A percentile compares a stretch with the other conserved stretches of the same genome.
Evolutionary conservation across 352 stramenopile species (phyloP).

Genomic region (Phytopythium helicoides): DNA sequence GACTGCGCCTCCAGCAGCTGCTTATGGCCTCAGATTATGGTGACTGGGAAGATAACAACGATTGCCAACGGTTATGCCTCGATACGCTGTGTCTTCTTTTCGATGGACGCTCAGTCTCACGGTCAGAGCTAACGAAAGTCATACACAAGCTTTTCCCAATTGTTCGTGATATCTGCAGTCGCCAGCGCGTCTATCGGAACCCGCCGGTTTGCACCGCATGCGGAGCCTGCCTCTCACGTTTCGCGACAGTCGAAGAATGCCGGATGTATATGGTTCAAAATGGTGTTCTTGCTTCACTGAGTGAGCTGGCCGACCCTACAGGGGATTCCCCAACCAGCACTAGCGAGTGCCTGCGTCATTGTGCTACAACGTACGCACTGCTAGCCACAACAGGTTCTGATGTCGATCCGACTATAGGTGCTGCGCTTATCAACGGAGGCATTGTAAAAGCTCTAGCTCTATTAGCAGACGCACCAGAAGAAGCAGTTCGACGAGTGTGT

Average conservation of each 20-base stretch:
- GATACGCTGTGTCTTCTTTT: conserved; percentile 70
- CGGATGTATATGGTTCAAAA: conserved; percentile 44
- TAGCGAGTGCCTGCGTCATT: conserved; percentile 35
- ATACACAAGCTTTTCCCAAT: conserved; percentile 41
- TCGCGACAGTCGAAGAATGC: conserved; percentile 56
- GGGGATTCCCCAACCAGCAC: conserved; percentile 31
- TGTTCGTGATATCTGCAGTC: conserved; percentile 38
- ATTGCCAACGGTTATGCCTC: conserved; percentile 35
- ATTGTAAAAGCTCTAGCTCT: conserved; percentile 75
- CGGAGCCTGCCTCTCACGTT: conserved; percentile 66
- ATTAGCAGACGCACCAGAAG: conserved; percentile 63
- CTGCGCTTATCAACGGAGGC: conserved; percentile 44
- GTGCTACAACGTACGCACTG: conserved; percentile 64
- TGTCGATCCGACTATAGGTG: conserved; percentile 40
- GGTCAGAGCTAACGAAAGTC: conserved; percentile 33
- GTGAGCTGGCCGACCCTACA: conserved; percentile 48
- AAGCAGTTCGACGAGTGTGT: conserved; percentile 63
- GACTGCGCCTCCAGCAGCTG: conserved; percentile 30
- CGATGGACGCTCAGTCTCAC: conserved; percentile 44
- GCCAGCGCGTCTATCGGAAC: conserved; percentile 3
- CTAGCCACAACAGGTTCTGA: conserved; percentile 18
- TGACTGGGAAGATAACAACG: conserved; percentile 30
- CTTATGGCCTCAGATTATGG: conserved; percentile 19
- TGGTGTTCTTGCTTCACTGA: conserved; percentile 46
- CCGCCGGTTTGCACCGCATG: conserved; percentile 35